Base-by-base conservation (phyloP, 352 stramenopile genomes). In the Pythium sp. region DNA sequence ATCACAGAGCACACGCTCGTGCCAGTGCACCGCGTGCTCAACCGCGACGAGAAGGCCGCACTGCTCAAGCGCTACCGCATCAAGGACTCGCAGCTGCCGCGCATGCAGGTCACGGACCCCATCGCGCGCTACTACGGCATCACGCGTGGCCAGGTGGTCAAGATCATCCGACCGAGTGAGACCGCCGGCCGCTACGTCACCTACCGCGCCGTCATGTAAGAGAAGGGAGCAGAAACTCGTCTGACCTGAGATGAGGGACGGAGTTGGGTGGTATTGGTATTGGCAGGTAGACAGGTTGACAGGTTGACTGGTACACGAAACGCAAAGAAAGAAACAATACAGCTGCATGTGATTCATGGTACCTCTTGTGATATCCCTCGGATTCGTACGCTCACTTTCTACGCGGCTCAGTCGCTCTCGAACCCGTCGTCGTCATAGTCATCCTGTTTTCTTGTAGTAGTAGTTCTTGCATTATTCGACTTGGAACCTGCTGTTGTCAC, bases 1-100 rank as follows among this genome's bases (percentile, higher is more conserved):
- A 99, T 99, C 77, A 99, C 98, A 43, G 95, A 99, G 74, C 98
- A 99, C 87, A 98, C 97, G 72, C 87, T 99, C 47, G 97, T 99
- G 69, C 98, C 98, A 8, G 95, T 99, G 71, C 98, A 99, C 89
- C 91, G 97, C 78, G 96, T 99, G 61, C 87, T 99, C 1, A 93
- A 74, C n/a, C 81, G 87, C 51, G 94, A 98, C 64, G 95, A 99
- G 82, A 99, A 99, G 80, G 83, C 90, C 38, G 96, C 98, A 72
- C 84, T 99, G 41, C 84, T 99, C 20, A 98, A 99, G 79, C 81
- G 98, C 41, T 99, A 99, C 79, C 97, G 98, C 62, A 94, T 99
- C 69, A 99, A 99, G 65, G 97, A 99, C 75, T 98, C 90, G 64
- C 98, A 99, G 81, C 87, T 99, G 47, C 98, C 98, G 38, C 89